phyloP scores from a whole-genome alignment of 805 yeast genomes.

The Kazachstania taianensis region DNA sequence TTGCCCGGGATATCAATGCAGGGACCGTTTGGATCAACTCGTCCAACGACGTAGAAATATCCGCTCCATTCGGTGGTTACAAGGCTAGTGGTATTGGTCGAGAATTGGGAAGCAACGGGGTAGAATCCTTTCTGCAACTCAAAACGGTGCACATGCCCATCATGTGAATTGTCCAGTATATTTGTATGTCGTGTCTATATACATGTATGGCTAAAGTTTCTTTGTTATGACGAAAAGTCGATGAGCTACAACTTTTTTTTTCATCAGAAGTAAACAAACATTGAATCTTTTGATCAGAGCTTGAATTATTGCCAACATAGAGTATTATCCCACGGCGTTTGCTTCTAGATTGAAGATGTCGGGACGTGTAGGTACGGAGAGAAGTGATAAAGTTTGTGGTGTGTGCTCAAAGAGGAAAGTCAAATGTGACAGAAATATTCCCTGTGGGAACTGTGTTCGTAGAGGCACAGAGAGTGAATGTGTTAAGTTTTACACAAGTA shows the following conservation, averaged over 20 bases:
- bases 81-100: constrained; percentile 75
- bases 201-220: no score
- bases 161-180: neutral
- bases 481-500: constrained; percentile 6
- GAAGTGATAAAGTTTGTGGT: constrained; percentile 11
- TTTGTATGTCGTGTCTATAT: neutral
- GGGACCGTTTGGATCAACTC: constrained; percentile 66
- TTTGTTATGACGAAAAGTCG: no score
- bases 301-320: neutral
- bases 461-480: constrained; percentile 23
- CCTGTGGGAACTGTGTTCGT: constrained; percentile 26
- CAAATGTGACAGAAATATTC: constrained; percentile 27
- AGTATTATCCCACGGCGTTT: neutral
- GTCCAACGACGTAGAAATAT: constrained; percentile 51
- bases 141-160: constrained; percentile 57
- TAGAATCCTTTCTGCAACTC: constrained; percentile 57
- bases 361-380: neutral
- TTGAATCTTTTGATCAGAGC: no score
- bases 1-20: constrained; percentile 52
- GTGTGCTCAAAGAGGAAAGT: constrained; percentile 25
- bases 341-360: neutral
- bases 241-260: no score
- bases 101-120: constrained; percentile 68
- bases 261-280: no score
- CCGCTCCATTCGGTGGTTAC: constrained; percentile 75